phyloP scores from a whole-genome alignment of 345 rosid species.

The Eucalyptus sideroxylon region DNA sequence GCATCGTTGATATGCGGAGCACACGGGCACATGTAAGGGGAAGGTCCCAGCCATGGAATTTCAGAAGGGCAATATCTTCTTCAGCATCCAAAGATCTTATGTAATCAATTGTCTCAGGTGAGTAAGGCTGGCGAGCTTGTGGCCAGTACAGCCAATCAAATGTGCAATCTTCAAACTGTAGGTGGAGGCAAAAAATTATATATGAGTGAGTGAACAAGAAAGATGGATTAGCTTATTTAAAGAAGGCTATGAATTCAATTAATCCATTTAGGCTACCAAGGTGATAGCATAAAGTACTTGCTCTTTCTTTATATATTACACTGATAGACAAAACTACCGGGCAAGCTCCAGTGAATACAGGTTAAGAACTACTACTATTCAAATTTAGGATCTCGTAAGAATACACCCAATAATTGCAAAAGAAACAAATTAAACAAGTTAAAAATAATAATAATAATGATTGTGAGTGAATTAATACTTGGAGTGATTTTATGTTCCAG shows the following conservation, averaged over 20 bases:
- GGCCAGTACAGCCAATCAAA: constrained; percentile 44
- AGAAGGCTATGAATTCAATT: not conserved
- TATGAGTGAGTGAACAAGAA: not conserved
- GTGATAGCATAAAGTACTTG: not conserved
- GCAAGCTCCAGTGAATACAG: not conserved
- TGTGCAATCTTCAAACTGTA: constrained; percentile 34
- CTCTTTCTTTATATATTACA: not conserved
- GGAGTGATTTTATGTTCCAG: not conserved
- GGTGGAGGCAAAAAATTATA: not conserved
- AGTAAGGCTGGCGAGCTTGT: constrained; percentile 27
- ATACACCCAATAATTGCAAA: not conserved
- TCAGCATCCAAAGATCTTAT: constrained; percentile 26
- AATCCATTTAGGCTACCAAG: not conserved
- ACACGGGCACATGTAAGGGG: constrained; percentile 12
- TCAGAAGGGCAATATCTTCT: constrained; percentile 27
- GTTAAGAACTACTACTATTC: not conserved
- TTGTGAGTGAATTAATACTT: not conserved
- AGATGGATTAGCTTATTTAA: not conserved
- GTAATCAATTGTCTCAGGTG: constrained; percentile 14
- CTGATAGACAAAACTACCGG: not conserved
- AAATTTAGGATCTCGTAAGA: not conserved
- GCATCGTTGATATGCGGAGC: constrained; percentile 25
- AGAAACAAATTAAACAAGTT: not conserved
- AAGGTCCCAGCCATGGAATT: constrained; percentile 22
- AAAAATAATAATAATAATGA: not conserved